Evolutionary conservation across 495 filamentous ascomycete species (phyloP).

Genomic region (Pyronema domesticum): DNA sequence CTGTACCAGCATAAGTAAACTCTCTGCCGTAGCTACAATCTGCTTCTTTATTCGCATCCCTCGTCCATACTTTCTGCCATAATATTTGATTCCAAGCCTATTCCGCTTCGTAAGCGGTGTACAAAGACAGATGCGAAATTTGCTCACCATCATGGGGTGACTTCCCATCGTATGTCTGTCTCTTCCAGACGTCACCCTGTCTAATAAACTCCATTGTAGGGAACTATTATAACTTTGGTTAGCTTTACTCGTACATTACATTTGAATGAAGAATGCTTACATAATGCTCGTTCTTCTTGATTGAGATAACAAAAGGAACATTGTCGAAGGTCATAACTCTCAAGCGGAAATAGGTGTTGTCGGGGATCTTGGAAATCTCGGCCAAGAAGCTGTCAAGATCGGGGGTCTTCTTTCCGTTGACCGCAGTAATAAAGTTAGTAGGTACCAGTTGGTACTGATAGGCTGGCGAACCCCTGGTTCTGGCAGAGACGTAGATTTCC

Average conservation of each 20-base stretch:
- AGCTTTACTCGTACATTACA: background rate
- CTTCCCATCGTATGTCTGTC: slow-evolving; percentile 46
- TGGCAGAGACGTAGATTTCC: slow-evolving; percentile 86
- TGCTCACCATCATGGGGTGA: slow-evolving; percentile 16
- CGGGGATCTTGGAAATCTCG: slow-evolving; percentile 67
- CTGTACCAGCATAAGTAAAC: no score
- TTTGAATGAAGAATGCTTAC: slow-evolving; percentile 24
- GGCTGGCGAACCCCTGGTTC: slow-evolving; percentile 67
- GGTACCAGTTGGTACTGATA: slow-evolving; percentile 86
- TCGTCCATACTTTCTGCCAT: slow-evolving; percentile 5
- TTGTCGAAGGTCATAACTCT: slow-evolving; percentile 93
- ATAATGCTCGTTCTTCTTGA: slow-evolving; percentile 99
- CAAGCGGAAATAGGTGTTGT: slow-evolving; percentile 94
- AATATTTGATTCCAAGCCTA: slow-evolving; percentile 4
- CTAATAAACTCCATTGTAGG: slow-evolving; percentile 77
- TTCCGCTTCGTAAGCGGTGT: background rate
- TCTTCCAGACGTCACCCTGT: slow-evolving; percentile 47
- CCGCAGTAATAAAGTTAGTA: slow-evolving; percentile 92
- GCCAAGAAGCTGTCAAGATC: slow-evolving; percentile 63
- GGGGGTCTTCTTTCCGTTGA: slow-evolving; percentile 71
- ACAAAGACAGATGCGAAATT: background rate
- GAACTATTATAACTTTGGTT: slow-evolving; percentile 30
- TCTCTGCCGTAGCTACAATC: no score
- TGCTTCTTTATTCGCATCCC: background rate
- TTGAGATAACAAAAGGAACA: slow-evolving; percentile 91